Percentiles rank a stretch among this genome's conserved stretches.
Conservation (phyloP, 169 alveolate species). For the Plasmodium vinckei region DNA sequence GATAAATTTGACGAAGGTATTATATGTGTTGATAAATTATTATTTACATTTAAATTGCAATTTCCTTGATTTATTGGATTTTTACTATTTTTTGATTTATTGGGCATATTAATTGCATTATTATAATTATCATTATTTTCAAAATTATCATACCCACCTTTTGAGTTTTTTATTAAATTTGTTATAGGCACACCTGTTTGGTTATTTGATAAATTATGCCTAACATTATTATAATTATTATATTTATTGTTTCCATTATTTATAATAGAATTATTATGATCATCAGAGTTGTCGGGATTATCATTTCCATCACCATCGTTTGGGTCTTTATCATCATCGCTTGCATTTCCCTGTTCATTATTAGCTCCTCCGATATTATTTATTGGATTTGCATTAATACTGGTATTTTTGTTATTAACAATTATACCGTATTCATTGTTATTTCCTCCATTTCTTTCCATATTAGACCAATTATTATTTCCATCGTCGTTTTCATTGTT, state of each 20-base stretch:
- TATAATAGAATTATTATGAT: background rate
- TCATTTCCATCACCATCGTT: background rate
- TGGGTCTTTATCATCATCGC: background rate
- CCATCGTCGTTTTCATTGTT: background rate
- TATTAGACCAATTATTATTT: slow-evolving; percentile 5
- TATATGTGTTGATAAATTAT: slow-evolving; percentile 15
- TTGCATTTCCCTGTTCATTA: background rate
- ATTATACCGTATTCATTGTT: background rate
- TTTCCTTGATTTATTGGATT: slow-evolving; percentile 20
- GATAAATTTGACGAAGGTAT: slow-evolving; percentile 37
- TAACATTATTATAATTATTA: slow-evolving; percentile 14
- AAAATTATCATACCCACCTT: slow-evolving; percentile 36
- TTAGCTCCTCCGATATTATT: background rate
- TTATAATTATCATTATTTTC: slow-evolving; percentile 45
- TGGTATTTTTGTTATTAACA: slow-evolving; percentile 7
- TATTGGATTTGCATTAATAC: background rate
- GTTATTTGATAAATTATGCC: slow-evolving; percentile 18
- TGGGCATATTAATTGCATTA: background rate
- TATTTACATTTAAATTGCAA: slow-evolving; percentile 40
- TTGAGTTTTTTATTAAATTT: slow-evolving; percentile 38
- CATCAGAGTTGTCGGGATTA: background rate
- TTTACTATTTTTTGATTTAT: slow-evolving; percentile 31
- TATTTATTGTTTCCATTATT: slow-evolving; percentile 7
- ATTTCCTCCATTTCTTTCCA: slow-evolving; percentile 11
- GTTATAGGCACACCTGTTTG: slow-evolving; percentile 21